Evolutionary conservation across 768 basidiomycete species (phyloP), one percentile per base, ranked within the genome.

Genomic region (Leucocoprinus birnbaumii): DNA sequence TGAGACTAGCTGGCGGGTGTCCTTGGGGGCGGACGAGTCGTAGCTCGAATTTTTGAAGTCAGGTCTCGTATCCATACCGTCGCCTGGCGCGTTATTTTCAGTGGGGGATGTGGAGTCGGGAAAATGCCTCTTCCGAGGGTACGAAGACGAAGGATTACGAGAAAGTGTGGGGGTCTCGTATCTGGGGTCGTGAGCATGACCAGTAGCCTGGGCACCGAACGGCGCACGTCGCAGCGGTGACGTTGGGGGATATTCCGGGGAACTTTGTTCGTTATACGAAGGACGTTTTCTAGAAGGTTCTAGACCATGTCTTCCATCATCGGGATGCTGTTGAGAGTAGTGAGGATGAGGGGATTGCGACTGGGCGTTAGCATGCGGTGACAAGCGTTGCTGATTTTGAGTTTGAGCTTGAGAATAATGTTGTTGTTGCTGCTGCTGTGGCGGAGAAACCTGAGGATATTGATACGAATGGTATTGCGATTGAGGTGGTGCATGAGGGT

Each of bases 1-100:
- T 56, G 80, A 71, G 40, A 73, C 62, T 47, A 75, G 68, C 19
- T 76, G 76, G 22, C 62, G 65, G 3, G 71, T 67, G 34, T 73
- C 75, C 24, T 71, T 69, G 6, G 65, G 57, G 26, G 58, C 55
- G 6, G 71, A 70, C 14, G 72, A 69, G 24, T 69, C 65, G 31
- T 68, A 68, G 35, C 60, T 60, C 43, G 64, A 53, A 14, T 21
- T 43, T 24, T 43, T 49, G 40, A 52, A 55, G 14, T 53, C 55
- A 24, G 54, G 51, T 19, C 51, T 48, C 22, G 47, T 49, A 24
- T 55, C 48, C 54, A 55, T 55, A 25, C 52, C 44, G 22, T 57
- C 41, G 57, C 13, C 42, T 41, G 53, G 54, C 53, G 53, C 50
- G 46, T 55, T 57, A 44, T 55, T 46, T 14, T 55, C 45, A 7